Conservation (phyloP, 805 yeast genomes). For the Candida sithepensis region DNA sequence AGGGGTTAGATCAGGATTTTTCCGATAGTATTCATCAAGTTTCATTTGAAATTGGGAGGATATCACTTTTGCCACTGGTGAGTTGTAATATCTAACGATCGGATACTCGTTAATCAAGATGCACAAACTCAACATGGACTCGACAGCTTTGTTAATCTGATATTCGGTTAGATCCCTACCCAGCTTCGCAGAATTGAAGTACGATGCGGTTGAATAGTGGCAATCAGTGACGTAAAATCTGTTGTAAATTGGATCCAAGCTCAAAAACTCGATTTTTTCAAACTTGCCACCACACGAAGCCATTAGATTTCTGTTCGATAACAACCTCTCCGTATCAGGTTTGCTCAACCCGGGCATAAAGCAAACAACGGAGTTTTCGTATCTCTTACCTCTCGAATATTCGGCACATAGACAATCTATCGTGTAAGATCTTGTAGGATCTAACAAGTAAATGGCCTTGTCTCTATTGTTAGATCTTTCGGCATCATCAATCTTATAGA, state of each 20-base stretch:
- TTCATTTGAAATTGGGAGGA: constrained; percentile 69
- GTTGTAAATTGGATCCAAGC: constrained; percentile 63
- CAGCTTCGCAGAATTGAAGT: constrained; percentile 64
- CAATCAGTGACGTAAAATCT: constrained; percentile 67
- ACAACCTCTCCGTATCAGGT: constrained; percentile 7
- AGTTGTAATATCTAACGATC: constrained; percentile 66
- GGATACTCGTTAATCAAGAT: constrained; percentile 86
- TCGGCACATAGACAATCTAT: constrained; percentile 79
- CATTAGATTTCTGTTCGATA: constrained; percentile 18
- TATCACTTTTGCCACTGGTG: constrained; percentile 48
- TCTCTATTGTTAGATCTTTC: constrained; percentile 27
- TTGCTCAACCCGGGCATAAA: constrained; percentile 58
- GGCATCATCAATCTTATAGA: constrained; percentile 27
- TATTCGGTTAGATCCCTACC: constrained; percentile 59
- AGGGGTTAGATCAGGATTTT: constrained; percentile 62
- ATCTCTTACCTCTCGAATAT: constrained; percentile 63
- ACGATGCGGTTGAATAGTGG: constrained; percentile 61
- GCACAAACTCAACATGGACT: constrained; percentile 67
- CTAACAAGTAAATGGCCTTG: constrained; percentile 78
- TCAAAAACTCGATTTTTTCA: constrained; percentile 37
- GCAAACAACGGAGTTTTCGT: constrained; percentile 68
- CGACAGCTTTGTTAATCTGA: constrained; percentile 57
- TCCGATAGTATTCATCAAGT: constrained; percentile 72
- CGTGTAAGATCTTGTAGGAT: constrained; percentile 57
- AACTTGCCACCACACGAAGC: constrained; percentile 18